Conservation (phyloP, 169 alveolate species). For the Eimeria maxima region DNA sequence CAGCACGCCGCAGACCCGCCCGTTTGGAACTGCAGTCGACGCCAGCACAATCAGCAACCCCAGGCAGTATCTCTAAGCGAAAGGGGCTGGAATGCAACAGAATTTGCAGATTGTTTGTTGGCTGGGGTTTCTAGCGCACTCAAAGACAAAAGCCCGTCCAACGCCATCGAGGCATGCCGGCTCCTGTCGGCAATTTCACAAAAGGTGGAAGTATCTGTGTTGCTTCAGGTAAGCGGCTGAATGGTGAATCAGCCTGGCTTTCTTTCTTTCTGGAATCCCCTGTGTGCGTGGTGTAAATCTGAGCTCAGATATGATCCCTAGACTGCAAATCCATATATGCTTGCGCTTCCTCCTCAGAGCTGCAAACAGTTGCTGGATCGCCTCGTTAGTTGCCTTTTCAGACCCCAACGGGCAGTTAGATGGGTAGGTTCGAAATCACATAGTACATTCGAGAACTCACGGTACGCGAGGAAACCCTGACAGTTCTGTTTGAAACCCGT, state of each 20-base stretch:
- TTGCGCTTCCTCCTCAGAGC: conserved; percentile 26
- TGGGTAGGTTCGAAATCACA: neutral
- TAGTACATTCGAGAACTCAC: neutral
- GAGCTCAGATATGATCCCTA: neutral
- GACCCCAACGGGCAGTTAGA: conserved; percentile 71
- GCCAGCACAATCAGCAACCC: neutral
- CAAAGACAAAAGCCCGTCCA: conserved; percentile 70
- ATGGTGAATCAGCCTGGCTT: neutral
- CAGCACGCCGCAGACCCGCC: conserved; percentile 70
- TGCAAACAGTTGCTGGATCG: conserved; percentile 48
- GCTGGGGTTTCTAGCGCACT: conserved; percentile 65
- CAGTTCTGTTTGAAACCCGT: neutral
- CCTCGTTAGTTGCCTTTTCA: conserved; percentile 51
- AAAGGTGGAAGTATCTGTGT: conserved; percentile 13
- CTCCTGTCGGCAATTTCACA: conserved; percentile 52
- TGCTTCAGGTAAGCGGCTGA: conserved; percentile 9
- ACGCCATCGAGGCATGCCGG: conserved; percentile 73
- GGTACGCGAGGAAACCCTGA: neutral
- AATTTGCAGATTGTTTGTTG: conserved; percentile 62
- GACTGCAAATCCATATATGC: neutral
- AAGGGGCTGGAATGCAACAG: conserved; percentile 69
- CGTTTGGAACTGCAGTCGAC: neutral
- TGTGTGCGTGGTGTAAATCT: neutral
- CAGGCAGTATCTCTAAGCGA: neutral
- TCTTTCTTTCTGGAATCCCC: neutral